Percentiles rank a stretch among this genome's conserved stretches.
These are phyloP conservation scores for Trichoderma erinaceum DNA, from an alignment of 495 filamentous ascomycete species.

Conservation along the genomic window DNA sequence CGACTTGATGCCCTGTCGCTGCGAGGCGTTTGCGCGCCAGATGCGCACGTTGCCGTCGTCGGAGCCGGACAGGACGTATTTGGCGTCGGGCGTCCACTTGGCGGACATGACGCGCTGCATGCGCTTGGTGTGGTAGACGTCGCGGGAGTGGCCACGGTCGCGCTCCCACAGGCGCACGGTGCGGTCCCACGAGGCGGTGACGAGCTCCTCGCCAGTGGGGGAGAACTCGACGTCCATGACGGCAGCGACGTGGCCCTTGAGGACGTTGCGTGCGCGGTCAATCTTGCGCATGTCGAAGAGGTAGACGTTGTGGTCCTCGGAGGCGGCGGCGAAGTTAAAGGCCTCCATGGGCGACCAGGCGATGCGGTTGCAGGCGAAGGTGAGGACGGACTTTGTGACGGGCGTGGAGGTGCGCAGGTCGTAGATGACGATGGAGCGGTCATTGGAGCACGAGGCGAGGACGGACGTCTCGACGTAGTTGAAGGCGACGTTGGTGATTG, in stretches of 20 bases:
- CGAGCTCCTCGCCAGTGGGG: constrained; percentile 89
- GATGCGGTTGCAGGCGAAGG: constrained; percentile 76
- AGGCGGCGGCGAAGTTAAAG: constrained; percentile 82
- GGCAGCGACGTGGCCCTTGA: constrained; percentile 91
- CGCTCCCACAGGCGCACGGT: constrained; percentile 67
- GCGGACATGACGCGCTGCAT: constrained; percentile 95
- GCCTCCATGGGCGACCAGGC: constrained; percentile 96
- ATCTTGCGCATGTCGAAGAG: constrained; percentile 86
- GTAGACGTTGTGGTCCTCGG: constrained; percentile 51
- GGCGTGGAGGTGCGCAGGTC: constrained; percentile 85
- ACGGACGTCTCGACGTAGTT: constrained; percentile 93
- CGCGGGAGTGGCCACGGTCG: constrained; percentile 72
- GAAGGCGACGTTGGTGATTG: constrained; percentile 84
- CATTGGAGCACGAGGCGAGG: constrained; percentile 73
- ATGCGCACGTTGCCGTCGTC: constrained; percentile 93
- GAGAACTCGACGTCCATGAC: constrained; percentile 96
- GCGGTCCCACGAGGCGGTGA: constrained; percentile 74
- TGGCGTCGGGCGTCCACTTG: constrained; percentile 79
- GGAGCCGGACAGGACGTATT: constrained; percentile 76
- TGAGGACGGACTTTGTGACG: constrained; percentile 69
- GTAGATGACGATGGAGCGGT: constrained; percentile 74
- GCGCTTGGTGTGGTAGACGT: constrained; percentile 95
- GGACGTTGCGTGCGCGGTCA: constrained; percentile 77
- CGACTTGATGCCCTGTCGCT: constrained; percentile 77
- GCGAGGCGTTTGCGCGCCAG: constrained; percentile 85